phyloP scores from a whole-genome alignment of 192 early-diverging fungal genomes.

The Umbelopsis sp. region DNA sequence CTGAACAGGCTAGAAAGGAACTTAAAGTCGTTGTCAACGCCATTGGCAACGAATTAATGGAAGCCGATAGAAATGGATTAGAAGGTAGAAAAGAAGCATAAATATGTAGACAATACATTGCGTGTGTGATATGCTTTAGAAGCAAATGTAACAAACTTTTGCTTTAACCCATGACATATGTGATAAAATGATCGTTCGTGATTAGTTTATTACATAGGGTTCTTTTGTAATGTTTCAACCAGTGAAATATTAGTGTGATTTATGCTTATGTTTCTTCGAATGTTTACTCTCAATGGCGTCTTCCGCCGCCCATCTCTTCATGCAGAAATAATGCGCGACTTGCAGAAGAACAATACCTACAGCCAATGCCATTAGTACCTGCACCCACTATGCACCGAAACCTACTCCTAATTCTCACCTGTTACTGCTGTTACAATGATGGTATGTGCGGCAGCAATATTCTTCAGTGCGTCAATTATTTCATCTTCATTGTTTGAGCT shows the following conservation, averaged over 20 bases:
- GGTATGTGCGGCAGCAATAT: constrained; percentile 30
- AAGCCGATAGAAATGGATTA: constrained; percentile 54
- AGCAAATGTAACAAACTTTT: neutral
- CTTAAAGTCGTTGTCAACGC: constrained; percentile 54
- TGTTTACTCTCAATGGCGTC: neutral
- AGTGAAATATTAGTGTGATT: constrained; percentile 7
- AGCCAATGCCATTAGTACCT: neutral
- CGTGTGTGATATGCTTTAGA: too few relatives aligned
- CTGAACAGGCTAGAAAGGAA: constrained; percentile 48
- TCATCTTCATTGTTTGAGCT: constrained; percentile 16
- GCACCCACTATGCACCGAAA: neutral
- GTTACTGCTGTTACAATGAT: constrained; percentile 32
- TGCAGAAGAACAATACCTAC: constrained; percentile 37
- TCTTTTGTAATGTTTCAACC: neutral
- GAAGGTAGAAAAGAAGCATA: constrained; percentile 36
- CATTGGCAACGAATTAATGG: constrained; percentile 52
- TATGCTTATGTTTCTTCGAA: constrained; percentile 9
- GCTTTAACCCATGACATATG: neutral
- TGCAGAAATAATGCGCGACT: constrained; percentile 30
- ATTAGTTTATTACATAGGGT: constrained; percentile 3
- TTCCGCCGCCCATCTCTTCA: constrained; percentile 19
- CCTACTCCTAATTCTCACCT: neutral
- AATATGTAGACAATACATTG: neutral
- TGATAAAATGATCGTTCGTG: neutral
- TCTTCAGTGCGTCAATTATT: constrained; percentile 20